Conservation (phyloP, 352 stramenopile genomes). For the Phytophthora megakarya region DNA sequence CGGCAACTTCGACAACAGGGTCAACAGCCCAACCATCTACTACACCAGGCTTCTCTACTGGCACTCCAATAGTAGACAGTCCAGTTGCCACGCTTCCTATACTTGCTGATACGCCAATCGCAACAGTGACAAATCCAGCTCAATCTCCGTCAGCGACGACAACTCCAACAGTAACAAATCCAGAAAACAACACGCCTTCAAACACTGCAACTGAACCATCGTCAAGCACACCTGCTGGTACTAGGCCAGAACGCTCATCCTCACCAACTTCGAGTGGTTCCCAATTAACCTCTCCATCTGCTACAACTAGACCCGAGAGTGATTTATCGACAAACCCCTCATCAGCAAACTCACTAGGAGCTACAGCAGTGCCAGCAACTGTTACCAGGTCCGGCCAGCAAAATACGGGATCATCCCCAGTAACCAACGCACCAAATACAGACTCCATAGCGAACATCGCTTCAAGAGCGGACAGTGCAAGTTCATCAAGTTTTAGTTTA, state of each 20-base stretch:
- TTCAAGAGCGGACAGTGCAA: neutral
- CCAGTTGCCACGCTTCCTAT: conserved; percentile 5
- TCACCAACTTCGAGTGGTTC: neutral
- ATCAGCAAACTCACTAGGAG: neutral
- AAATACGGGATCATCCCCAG: neutral
- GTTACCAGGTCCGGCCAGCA: neutral
- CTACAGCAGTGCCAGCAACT: conserved; percentile 2
- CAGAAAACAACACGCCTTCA: conserved; percentile 4
- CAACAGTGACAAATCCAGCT: conserved; percentile 1
- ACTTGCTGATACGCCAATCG: conserved; percentile 12
- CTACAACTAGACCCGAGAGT: conserved; percentile 2
- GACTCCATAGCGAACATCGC: conserved; percentile 1
- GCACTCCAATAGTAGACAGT: conserved; percentile 3
- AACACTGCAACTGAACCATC: neutral
- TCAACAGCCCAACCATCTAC: conserved; percentile 1
- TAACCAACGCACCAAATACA: neutral
- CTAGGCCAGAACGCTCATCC: neutral
- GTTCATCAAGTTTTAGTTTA: conserved; percentile 6
- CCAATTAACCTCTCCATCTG: neutral
- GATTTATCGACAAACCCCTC: conserved; percentile 2
- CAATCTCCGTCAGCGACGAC: neutral
- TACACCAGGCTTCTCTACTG: neutral
- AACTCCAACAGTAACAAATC: neutral
- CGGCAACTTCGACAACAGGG: neutral
- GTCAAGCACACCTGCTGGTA: conserved; percentile 4